These are phyloP conservation scores for Urostyla sp. DNA, from an alignment of 73 alveolate genomes.

Conservation along the genomic window DNA sequence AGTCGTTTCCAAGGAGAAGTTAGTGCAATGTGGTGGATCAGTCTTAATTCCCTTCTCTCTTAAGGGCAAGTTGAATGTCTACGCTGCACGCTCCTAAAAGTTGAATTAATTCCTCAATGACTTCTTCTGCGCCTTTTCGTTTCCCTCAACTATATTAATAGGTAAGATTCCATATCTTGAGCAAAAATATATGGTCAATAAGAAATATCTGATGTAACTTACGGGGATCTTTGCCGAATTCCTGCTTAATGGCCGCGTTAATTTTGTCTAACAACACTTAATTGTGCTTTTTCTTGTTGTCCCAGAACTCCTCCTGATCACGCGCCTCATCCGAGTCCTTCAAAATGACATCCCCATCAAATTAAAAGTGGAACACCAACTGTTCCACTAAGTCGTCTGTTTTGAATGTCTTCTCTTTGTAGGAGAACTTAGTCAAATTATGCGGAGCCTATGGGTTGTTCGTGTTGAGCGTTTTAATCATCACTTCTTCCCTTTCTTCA, in stretches of 20 bases:
- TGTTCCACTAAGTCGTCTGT: conserved; percentile 90
- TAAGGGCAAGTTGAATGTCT: conserved; percentile 85
- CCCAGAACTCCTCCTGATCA: conserved; percentile 87
- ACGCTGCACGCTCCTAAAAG: conserved; percentile 93
- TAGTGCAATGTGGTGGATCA: conserved; percentile 92
- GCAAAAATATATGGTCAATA: background rate
- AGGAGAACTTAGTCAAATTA: conserved; percentile 77
- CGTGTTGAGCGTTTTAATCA: conserved; percentile 76
- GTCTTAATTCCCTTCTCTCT: conserved; percentile 92
- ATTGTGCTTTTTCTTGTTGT: conserved; percentile 70
- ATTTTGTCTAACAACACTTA: conserved; percentile 66
- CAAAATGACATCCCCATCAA: conserved; percentile 81
- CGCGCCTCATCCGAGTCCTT: conserved; percentile 87
- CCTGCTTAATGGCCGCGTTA: conserved; percentile 79
- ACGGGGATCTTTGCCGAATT: conserved; percentile 77
- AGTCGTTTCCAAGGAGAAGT: conserved; percentile 89
- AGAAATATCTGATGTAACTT: conserved; percentile 4
- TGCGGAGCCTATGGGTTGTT: conserved; percentile 93
- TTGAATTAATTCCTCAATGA: conserved; percentile 91
- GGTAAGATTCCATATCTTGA: background rate
- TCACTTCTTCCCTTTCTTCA: conserved; percentile 84
- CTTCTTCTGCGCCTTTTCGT: conserved; percentile 77
- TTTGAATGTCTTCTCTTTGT: conserved; percentile 77
- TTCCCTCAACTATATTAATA: conserved; percentile 60
- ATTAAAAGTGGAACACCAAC: conserved; percentile 82